These are phyloP conservation scores for Colletotrichum plurivorum DNA, from an alignment of 2,329 filamentous ascomycete genomes.

Conservation along the genomic window DNA sequence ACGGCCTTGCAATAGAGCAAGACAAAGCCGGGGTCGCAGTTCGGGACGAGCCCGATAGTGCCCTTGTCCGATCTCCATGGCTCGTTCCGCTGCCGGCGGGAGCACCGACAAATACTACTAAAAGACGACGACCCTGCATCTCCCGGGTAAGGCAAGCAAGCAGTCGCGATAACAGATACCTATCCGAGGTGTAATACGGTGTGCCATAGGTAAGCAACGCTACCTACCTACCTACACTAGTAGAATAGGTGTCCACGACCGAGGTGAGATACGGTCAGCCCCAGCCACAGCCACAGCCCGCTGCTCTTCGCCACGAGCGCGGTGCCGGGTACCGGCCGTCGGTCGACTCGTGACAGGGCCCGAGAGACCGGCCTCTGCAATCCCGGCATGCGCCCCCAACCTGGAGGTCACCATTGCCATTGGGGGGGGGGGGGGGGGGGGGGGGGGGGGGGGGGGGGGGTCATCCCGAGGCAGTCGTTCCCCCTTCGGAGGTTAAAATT, in stretches of 20 bases:
- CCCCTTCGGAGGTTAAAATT: constrained; percentile 22
- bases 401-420: constrained; percentile 8
- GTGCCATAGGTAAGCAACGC: no score
- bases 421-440: no score
- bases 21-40: constrained; percentile 1
- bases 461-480: constrained; percentile 18
- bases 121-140: constrained; percentile 23
- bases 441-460: no score
- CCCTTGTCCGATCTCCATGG: constrained; percentile 11
- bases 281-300: constrained; percentile 27
- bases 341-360: not conserved
- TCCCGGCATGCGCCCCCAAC: constrained; percentile 16
- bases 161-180: constrained; percentile 7
- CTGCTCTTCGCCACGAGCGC: constrained; percentile 2
- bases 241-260: not conserved
- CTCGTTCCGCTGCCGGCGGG: constrained; percentile 26
- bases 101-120: not conserved
- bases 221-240: no score
- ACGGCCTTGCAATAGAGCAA: not conserved
- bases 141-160: not conserved
- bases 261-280: constrained; percentile 20
- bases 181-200: not conserved
- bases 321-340: not conserved
- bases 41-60: constrained; percentile 19
- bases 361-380: constrained; percentile 10